Base-by-base conservation (phyloP, 164 flowering plant genomes). In the Vitis vinifera region DNA sequence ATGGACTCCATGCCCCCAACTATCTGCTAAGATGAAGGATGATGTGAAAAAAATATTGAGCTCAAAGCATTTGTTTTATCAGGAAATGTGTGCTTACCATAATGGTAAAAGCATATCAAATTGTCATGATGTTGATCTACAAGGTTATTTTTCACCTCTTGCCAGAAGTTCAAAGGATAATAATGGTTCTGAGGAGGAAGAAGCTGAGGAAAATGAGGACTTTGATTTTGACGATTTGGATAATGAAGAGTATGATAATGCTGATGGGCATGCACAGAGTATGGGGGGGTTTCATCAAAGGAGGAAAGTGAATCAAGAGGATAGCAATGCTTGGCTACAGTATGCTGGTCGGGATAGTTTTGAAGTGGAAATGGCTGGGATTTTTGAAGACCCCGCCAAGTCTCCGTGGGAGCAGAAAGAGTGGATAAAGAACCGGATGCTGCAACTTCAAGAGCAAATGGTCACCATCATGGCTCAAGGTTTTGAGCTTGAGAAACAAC, bases 21-120 rank as follows among this genome's bases (percentile, higher is more conserved):
- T 89, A 16, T 78, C 93, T 19, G 70, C 72, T 8, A 89, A 87
- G 74, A 71, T 80, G 62, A 87, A 87, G 77, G 86, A 86, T 14
- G 86, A 75, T 55, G 93, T 89, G 27, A 82, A 74, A 67, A 89
- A 89, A 75, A 84, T 89, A 3, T 72, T 89, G 74, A 79, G 84
- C 79, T 89, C 91, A 11, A 89, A 89, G 57, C 93, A 89, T 71
- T 72, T 89, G 79, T 89, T 87, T 73, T 87, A 85, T 58, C 62
- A 77, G 74, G 93, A 89, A 71, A 89, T 89, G 85, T 89, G 89
- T 74, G 84, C 93, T 68, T 87, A 84, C 71, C 91, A 87, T 66
- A 89, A 83, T 73, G 88, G 91, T 31, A 83, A 82, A 17, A 78
- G 67, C 63, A 77, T 83, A 37, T 86, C 85, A 10, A 68, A 72